Evolutionary conservation across 192 early-diverging fungal genomes (phyloP).

Genomic region (Dispira simplex): DNA sequence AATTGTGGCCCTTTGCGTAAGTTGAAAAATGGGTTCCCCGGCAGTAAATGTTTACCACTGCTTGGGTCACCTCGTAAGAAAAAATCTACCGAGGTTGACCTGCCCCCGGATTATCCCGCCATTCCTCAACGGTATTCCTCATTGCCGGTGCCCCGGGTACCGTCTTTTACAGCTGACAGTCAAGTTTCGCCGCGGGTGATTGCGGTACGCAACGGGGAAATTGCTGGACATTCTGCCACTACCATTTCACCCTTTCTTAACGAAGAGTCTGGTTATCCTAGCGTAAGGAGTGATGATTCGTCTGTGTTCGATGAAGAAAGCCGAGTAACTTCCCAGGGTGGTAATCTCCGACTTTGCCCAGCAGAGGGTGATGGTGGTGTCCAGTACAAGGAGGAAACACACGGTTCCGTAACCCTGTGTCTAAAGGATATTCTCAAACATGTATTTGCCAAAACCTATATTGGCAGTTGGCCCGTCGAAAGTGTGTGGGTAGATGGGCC

Average conservation of each 20-base stretch:
- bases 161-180: conserved; percentile 4
- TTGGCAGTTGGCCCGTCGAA: conserved; percentile 32
- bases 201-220: background rate
- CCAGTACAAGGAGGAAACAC: conserved; percentile 29
- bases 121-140: conserved; percentile 9
- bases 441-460: conserved; percentile 25
- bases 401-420: conserved; percentile 28
- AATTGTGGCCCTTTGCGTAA: background rate
- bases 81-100: no score
- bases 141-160: background rate
- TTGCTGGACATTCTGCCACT: background rate
- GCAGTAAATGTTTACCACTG: conserved; percentile 1
- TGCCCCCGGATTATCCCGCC: background rate
- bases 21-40: background rate
- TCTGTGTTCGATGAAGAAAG: background rate
- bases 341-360: background rate
- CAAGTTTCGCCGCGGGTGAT: background rate
- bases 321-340: no score
- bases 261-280: no score
- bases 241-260: background rate
- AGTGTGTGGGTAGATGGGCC: conserved; percentile 29
- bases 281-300: background rate
- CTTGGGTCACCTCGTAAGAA: background rate
- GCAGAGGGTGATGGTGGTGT: conserved; percentile 3
- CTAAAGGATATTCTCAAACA: conserved; percentile 28